A percentile compares a stretch with the other conserved stretches of the same genome.
These are phyloP conservation scores for Hymenoscyphus scutula DNA, from an alignment of 2,329 filamentous ascomycete species.

Conservation along the genomic window DNA sequence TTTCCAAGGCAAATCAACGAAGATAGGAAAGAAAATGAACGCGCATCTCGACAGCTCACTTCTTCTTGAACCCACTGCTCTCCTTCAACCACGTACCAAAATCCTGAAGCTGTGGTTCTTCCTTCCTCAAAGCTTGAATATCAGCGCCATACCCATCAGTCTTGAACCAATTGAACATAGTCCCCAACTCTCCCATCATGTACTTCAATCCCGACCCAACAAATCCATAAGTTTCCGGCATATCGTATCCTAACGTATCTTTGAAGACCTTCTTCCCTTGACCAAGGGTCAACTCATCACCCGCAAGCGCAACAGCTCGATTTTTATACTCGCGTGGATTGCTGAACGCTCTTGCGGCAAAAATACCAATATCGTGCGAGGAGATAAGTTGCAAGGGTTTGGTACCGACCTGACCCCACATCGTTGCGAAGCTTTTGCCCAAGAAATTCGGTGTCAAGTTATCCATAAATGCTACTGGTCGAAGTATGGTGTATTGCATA, in stretches of 20 bases:
- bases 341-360: slow-evolving; percentile 40
- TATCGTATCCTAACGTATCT: slow-evolving; percentile 32
- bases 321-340: slow-evolving; percentile 36
- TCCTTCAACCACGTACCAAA: slow-evolving; percentile 25
- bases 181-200: slow-evolving; percentile 36
- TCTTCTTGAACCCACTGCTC: slow-evolving; percentile 16
- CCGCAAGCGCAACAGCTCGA: slow-evolving; percentile 40
- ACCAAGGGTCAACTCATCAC: slow-evolving; percentile 41
- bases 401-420: slow-evolving; percentile 40
- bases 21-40: neutral
- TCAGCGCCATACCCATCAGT: slow-evolving; percentile 40
- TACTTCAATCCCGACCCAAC: slow-evolving; percentile 31
- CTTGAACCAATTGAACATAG: slow-evolving; percentile 41
- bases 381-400: slow-evolving; percentile 40
- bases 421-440: slow-evolving; percentile 23
- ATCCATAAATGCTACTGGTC: slow-evolving; percentile 57
- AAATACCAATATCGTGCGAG: slow-evolving; percentile 41
- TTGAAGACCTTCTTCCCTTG: slow-evolving; percentile 38
- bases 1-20: too few species aligned
- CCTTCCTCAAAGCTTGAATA: slow-evolving; percentile 26
- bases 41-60: neutral
- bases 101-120: slow-evolving; percentile 22
- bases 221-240: slow-evolving; percentile 36
- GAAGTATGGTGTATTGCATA: slow-evolving; percentile 56
- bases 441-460: slow-evolving; percentile 34